Conservation (phyloP, 495 filamentous ascomycete species). For the Neurospora tetraspora region DNA sequence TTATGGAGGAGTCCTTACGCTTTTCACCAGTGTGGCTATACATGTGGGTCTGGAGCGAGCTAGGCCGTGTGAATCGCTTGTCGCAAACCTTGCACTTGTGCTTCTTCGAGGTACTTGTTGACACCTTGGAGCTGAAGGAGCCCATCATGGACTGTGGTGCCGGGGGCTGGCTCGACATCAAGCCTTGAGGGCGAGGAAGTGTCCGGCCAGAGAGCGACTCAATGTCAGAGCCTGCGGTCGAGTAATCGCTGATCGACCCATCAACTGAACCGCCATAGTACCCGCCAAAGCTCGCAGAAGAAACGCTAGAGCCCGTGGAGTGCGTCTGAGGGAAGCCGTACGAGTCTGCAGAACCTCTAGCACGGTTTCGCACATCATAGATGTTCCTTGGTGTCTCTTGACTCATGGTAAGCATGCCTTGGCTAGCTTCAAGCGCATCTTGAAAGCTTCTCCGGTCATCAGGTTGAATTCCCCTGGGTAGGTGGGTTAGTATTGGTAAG, state of each 20-base stretch:
- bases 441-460: constrained; percentile 59
- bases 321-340: constrained; percentile 90
- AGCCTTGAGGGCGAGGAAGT: constrained; percentile 64
- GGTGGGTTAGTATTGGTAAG: neutral
- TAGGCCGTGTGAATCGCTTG: constrained; percentile 94
- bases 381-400: constrained; percentile 83
- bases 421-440: constrained; percentile 75
- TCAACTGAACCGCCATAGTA: constrained; percentile 80
- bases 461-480: constrained; percentile 43
- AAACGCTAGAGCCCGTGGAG: constrained; percentile 91
- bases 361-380: constrained; percentile 53
- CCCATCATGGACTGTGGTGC: constrained; percentile 97
- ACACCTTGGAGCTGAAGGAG: constrained; percentile 95
- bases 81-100: constrained; percentile 99
- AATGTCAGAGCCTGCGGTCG: constrained; percentile 75
- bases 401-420: constrained; percentile 90
- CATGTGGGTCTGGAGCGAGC: constrained; percentile 95
- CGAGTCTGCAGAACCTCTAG: constrained; percentile 68
- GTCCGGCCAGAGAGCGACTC: constrained; percentile 71
- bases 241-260: constrained; percentile 93
- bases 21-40: constrained; percentile 99
- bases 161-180: constrained; percentile 62
- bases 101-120: constrained; percentile 96
- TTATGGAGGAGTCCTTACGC: constrained; percentile 52
- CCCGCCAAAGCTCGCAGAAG: constrained; percentile 62